phyloP scores from a whole-genome alignment of 139 green algal genomes.

The Yamagishiella unicocca region DNA sequence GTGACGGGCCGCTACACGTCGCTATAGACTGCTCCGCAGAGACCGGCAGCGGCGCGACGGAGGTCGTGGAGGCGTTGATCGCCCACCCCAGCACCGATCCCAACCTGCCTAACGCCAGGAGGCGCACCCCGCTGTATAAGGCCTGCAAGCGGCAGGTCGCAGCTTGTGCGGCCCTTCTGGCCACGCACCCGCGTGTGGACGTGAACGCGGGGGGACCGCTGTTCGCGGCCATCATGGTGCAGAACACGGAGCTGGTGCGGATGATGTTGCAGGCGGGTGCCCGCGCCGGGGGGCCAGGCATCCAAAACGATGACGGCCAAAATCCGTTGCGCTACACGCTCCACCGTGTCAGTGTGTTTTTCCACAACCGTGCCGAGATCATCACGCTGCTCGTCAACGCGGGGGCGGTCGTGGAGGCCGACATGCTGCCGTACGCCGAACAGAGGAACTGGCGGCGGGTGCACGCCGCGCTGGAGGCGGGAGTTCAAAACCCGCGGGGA shows the following conservation, averaged over 20 bases:
- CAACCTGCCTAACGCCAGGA: neutral
- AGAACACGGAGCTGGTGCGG: neutral
- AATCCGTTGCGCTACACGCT: conserved; percentile 1
- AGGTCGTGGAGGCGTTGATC: neutral
- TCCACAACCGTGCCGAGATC: neutral
- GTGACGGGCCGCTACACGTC: conserved; percentile 21
- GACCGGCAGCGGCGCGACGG: neutral
- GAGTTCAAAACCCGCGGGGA: neutral
- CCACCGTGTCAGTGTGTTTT: neutral
- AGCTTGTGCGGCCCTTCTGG: neutral
- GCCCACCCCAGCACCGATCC: neutral
- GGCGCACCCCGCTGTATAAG: conserved; percentile 31
- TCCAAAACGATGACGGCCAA: neutral
- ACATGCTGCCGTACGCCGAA: neutral
- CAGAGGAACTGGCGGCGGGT: neutral
- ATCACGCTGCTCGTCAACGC: neutral
- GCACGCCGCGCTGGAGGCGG: neutral
- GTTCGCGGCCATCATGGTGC: conserved; percentile 13
- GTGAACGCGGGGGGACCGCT: neutral
- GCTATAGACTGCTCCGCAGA: neutral
- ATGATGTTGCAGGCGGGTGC: conserved; percentile 8
- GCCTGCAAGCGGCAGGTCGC: neutral
- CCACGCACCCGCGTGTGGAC: neutral
- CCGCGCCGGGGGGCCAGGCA: neutral
- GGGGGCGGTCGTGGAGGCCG: neutral